Evolutionary conservation across 2,329 filamentous ascomycete species (phyloP), one percentile per base, ranked within the genome.

Genomic region (Penicillium sp.): DNA sequence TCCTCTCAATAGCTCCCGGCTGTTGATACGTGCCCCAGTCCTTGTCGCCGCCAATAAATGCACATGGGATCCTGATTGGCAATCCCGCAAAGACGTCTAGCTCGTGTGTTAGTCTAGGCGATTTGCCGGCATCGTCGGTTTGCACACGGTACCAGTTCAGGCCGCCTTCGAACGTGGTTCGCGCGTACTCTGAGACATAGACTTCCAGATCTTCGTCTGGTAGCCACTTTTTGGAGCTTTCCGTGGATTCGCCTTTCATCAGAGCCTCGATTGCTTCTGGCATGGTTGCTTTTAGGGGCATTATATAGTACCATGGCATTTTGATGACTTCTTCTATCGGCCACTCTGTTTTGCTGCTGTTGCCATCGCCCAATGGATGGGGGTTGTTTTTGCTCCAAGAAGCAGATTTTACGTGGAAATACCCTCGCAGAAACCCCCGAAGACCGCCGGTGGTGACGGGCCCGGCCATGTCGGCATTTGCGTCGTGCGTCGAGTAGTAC

Each of bases 21-120:
- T 86, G 80, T 66, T 89, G 86, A 65, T 82, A 86, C 30, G 83
- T 87, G 0, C 84, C 86, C 86, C 86, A 89, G 61, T 89, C 87
- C 57, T 79, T 70, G 47, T 74, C 75, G 0, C 86, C 86, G 24
- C 79, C 80, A n/a, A 89, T 78, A 62, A 86, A 88, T 0, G 77
- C 72, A 56, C 77, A 80, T 0, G 85, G 85, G 8, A 86, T 80
- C 50, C 83, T 81, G 20, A 89, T 82, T 65, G 79, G 83, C 65
- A 75, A 78, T 0, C 84, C 84, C 0, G 83, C 80, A 65, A 83
- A 87, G 0, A 86, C 65, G 20, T 83, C 75, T 52, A 84, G 68
- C 55, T 88, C 85, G 38, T 74, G 74, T 6, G 68, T 71, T 56
- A 72, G 69, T 33, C 70, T 70, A 3, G 70, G 66, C 2, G 68